Evolutionary conservation across 2,329 filamentous ascomycete genomes (phyloP), one percentile per base, ranked within the genome.

Genomic region (Botryotinia globosa): DNA sequence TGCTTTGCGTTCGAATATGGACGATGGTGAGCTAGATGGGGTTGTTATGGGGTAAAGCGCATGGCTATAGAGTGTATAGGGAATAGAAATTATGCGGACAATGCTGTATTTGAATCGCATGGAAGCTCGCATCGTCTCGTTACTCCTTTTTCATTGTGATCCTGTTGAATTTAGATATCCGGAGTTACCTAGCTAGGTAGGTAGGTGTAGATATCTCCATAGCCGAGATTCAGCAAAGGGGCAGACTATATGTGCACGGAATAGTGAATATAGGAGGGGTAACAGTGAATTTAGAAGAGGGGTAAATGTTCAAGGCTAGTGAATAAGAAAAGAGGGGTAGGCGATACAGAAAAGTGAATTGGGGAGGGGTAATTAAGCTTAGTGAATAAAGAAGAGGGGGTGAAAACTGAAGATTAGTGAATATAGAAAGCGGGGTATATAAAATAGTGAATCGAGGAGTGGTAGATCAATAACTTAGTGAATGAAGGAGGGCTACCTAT

Each of bases 1-100:
- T 65, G 29, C 63, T 65, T 65, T 37, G 32, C 44, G 10, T 48
- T 65, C 29, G 63, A 51, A 65, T 65, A 48, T 48, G 44, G 63
- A 51, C 20, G 29, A 39, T 39, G 2, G 2, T 16, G 34, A 61
- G 18, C 12, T 65, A 51, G 10, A 37, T n/a, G 29, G 32, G 10
- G 20, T 51, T 25, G 1, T 34, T 6, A 18, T 51, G 32, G 20
- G 6, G 14, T 48, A 12, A 22, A 22, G 3, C 16, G 29, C 3
- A 48, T 12, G 39, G 18, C 12, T 34, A 4, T 37, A 66, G 44
- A 51, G n/a, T 65, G 16, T 29, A 8, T 3, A 56, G 7, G 18
- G 44, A 8, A 65, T 65, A 34, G 7, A 65, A 5, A 37, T 25
- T 12, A n/a, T 34, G 29, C n/a, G 22, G 29, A 10, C 12, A 37